Evolutionary conservation across 495 filamentous ascomycete species (phyloP), one percentile per base, ranked within the genome.

Genomic region (Xylaria castorea): DNA sequence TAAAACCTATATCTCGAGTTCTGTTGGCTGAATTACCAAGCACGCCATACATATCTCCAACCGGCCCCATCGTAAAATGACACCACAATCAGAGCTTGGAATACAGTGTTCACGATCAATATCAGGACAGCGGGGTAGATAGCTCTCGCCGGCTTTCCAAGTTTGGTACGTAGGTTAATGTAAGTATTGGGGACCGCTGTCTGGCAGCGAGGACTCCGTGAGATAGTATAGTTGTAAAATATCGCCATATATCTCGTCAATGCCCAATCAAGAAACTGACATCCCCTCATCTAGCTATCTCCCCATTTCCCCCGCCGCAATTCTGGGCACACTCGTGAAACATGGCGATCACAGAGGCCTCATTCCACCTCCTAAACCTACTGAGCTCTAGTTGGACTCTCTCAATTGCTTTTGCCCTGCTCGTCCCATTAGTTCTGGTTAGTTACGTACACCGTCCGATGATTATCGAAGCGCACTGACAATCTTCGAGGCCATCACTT

Each of bases 291-390:
- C 1, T 4, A 1, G 14, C 5, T 18, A 30, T 32, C 53, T 57
- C 53, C 50, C 4, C 8, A 12, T 9, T 27, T 55, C 12, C 16
- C 14, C 51, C 0, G 11, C 14, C 11, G 11, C 25, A 27, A 27
- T 51, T 11, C 6, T 2, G 8, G 46, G n/a, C 9, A 51, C 48
- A 36, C 8, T 61, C 30, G 6, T 63, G 60, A 63, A 53, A 2
- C 5, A 65, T 65, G 62, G 62, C 62, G n/a, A 65, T 50, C 25
- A 8, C 62, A 32, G 14, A 46, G 62, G 14, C 62, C 2, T 48
- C 36, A 12, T 27, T 42, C 42, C 38, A 48, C 27, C 40, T 65
- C 20, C 30, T 46, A 30, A 16, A 18, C 40, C 62, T 18, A 8
- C 6, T 34, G 27, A 27, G 25, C 22, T 65, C 62, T 1, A 65